Evolutionary conservation across 129 eudicot genomes (phyloP).

Genomic region (Chrysanthemum makinoi): DNA sequence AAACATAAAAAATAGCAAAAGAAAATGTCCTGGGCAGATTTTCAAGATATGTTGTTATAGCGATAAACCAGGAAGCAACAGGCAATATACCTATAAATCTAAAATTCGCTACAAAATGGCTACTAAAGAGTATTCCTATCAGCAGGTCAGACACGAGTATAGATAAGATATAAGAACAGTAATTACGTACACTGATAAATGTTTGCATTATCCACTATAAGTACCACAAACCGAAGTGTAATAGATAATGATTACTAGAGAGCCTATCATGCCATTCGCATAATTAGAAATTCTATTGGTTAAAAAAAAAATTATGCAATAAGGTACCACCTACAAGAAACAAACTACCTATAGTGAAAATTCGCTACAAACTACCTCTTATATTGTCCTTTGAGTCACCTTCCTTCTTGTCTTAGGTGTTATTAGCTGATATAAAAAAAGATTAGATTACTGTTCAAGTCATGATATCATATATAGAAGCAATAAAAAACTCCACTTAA

Average conservation of each 20-base stretch:
- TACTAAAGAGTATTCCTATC: neutral
- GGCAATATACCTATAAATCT: neutral
- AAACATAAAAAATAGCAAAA: neutral
- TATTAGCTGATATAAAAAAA: constrained; percentile 32
- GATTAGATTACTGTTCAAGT: neutral
- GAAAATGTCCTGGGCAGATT: neutral
- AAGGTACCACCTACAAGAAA: neutral
- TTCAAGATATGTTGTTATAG: neutral
- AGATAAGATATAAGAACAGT: neutral
- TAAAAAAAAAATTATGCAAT: no score
- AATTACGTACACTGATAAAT: neutral
- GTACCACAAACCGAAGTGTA: neutral
- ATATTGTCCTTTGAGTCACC: constrained; percentile 41
- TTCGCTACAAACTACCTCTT: constrained; percentile 55
- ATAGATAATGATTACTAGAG: neutral
- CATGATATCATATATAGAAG: no score
- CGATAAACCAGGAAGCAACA: neutral
- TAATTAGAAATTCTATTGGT: no score
- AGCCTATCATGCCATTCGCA: neutral
- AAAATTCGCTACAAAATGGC: neutral
- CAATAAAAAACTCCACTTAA: no score
- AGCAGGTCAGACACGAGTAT: neutral
- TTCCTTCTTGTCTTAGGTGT: constrained; percentile 47
- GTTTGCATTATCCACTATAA: neutral
- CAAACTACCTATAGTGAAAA: neutral